Evolutionary conservation across 805 yeast species (phyloP), one percentile per base, ranked within the genome.

Genomic region (Kluyveromyces siamensis): DNA sequence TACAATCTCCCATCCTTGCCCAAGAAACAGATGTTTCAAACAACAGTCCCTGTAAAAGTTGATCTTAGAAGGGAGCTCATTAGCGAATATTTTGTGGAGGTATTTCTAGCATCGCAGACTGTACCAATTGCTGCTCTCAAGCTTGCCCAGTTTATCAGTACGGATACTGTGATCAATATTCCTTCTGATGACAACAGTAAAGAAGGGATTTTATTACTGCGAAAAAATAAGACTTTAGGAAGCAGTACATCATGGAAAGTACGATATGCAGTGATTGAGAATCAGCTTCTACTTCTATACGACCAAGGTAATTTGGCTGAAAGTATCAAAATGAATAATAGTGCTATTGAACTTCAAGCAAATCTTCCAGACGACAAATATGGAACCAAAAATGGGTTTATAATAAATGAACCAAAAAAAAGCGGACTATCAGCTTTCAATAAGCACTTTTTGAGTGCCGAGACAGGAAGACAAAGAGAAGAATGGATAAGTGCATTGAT

Each of bases 401-500:
- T 63, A 8, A 56, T 74, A 9, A 56, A 58, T 52, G 79, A 74
- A 55, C 68, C 65, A 35, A 70, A 70, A 51, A 71, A 72, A 51
- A 54, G 63, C 37, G 72, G 71, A 27, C 47, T 69, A 53, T 63
- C 69, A 1, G 55, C 61, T 37, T 51, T 58, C 27, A 76, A 77
- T 1, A 80, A 74, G 53, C 87, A 83, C 57, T 74, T 78, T 45
- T 75, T 88, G 47, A 87, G 95, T 64, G 84, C 93, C 2, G 95
- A 89, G 61, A 80, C 84, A 8, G 84, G 84, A 41, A 75, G 72
- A 27, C 96, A 88, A 59, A 74, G 91, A 49, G 90, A 84, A 57
- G 69, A 69, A 9, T 86, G 95, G 93, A 77, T 85, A 8, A 53
- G 52, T 36, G 38, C 46, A 14, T 27, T 43, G 16, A 43, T 37